Base-by-base conservation (phyloP, 2,329 filamentous ascomycete genomes). In the Beauveria sp. region DNA sequence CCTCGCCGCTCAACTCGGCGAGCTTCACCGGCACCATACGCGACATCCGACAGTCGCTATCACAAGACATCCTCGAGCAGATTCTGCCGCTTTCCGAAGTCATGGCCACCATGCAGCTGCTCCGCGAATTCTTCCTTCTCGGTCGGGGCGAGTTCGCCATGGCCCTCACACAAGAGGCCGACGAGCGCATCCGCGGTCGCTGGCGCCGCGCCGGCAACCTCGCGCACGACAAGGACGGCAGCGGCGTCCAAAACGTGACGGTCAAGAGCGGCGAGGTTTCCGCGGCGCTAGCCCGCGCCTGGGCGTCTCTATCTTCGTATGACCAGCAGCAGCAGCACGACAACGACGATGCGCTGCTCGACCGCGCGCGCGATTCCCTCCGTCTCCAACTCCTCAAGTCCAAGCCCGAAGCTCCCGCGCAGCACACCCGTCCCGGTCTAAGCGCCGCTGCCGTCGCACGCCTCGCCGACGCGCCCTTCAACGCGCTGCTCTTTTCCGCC, bases 61-160 rank as follows among this genome's bases (percentile, higher is more conserved):
- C 93, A 0, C 86, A 90, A 65, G 96, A 91, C 40, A 89, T 89
- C 0, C 78, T 98, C 3, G 91, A 93, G 58, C 88, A 89, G 68
- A 79, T 98, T 0, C 75, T 99, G 3, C 95, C 95, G 0, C 77
- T 92, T 6, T 80, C 84, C 12, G 89, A 85, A 67, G 91, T 96
- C 4, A 77, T 91, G 6, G 88, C 95, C 65, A 85, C 90, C 55
- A 78, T 98, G 16, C 84, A 86, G 30, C 79, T 97, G 9, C 79
- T 97, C 1, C 84, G 93, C 53, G 87, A 95, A 61, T 97, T 96
- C 74, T 91, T 97, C 66, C 81, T 99, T 2, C 81, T 99, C 0
- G 88, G 89, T 1, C 84, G 91, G 40, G 93, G 93, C 58, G 95
- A 98, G 72, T 99, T 99, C 72, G 91, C 93, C 22, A 86, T 95